phyloP scores from a whole-genome alignment of 306 rosid genomes.

The Malus domestica region DNA sequence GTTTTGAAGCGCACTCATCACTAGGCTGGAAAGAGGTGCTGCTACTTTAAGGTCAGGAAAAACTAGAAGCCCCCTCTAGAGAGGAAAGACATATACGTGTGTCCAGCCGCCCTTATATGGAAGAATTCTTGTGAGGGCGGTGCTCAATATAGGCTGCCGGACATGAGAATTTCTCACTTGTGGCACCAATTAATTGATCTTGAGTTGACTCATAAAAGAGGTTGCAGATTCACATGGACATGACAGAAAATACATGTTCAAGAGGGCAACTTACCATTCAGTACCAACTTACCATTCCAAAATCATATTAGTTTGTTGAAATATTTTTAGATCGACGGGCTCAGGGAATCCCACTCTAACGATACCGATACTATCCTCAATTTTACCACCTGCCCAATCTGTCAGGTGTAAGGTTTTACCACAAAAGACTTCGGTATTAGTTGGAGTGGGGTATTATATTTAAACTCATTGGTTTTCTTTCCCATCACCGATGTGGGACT shows the following conservation, averaged over 20 bases:
- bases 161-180: neutral
- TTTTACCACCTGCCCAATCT: too few species aligned
- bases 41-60: neutral
- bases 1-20: neutral
- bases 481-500: too few species aligned
- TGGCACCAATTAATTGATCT: neutral
- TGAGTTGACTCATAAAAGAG: neutral
- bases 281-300: neutral
- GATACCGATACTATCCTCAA: too few species aligned
- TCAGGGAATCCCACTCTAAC: rapidly evolving
- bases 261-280: neutral
- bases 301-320: too few species aligned
- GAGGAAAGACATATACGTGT: too few species aligned
- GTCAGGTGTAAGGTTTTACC: too few species aligned
- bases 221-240: neutral
- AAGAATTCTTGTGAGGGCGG: neutral
- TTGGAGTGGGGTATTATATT: too few species aligned
- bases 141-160: neutral
- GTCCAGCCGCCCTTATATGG: neutral
- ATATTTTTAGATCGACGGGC: too few species aligned
- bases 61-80: neutral
- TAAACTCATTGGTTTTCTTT: too few species aligned
- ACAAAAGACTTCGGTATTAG: too few species aligned
- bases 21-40: neutral
- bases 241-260: neutral